These are phyloP conservation scores for Kingdonia uniflora DNA, from an alignment of 164 flowering plant genomes.

Conservation along the genomic window DNA sequence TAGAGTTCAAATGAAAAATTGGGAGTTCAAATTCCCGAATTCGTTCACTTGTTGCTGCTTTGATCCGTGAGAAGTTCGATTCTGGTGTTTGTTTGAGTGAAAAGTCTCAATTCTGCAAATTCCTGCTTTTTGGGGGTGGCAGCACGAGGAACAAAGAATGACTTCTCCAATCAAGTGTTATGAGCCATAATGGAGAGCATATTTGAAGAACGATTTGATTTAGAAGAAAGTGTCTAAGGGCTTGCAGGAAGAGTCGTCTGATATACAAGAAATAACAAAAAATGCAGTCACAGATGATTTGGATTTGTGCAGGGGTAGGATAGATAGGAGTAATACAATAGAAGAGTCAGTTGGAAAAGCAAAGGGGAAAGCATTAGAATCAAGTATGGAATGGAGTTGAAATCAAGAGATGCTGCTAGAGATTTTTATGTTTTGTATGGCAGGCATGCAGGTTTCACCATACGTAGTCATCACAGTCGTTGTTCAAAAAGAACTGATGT, in stretches of 20 bases:
- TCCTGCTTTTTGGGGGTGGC: too few relatives aligned
- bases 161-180: too few relatives aligned
- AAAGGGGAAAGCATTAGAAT: constrained; percentile 17
- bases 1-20: too few relatives aligned
- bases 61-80: too few relatives aligned
- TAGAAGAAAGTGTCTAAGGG: constrained; percentile 16
- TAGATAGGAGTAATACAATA: constrained; percentile 12
- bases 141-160: too few relatives aligned
- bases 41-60: too few relatives aligned
- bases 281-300: constrained; percentile 19
- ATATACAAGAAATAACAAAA: constrained; percentile 16
- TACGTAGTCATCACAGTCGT: constrained; percentile 32
- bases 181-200: constrained; percentile 17
- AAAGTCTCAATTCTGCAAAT: too few relatives aligned
- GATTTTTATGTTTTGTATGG: constrained; percentile 37
- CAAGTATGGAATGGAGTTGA: constrained; percentile 39
- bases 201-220: constrained; percentile 16
- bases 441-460: constrained; percentile 30
- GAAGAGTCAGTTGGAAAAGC: constrained; percentile 9
- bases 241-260: constrained; percentile 15
- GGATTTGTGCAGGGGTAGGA: constrained; percentile 8
- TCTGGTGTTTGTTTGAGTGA: too few relatives aligned
- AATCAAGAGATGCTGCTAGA: constrained; percentile 35
- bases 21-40: too few relatives aligned
- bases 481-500: constrained; percentile 29